Evolutionary conservation across 768 basidiomycete species (phyloP).

Genomic region (Chlorophyllum brunneum): DNA sequence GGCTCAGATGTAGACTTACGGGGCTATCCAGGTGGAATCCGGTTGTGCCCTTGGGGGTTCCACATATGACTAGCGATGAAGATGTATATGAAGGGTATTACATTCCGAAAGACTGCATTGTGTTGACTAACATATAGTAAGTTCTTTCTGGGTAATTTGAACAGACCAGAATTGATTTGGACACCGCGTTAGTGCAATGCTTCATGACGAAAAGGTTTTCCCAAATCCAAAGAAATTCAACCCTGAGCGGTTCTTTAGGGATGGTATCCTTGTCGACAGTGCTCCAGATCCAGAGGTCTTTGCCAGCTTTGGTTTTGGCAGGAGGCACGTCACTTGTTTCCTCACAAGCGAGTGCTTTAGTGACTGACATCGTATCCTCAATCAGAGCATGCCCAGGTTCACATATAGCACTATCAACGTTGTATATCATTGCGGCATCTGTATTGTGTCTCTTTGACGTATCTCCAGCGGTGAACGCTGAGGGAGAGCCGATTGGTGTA

Average conservation of each 20-base stretch:
- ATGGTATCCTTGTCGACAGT: background rate
- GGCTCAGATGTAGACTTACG: no score
- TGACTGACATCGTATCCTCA: background rate
- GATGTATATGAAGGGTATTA: conserved; percentile 30
- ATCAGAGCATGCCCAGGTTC: background rate
- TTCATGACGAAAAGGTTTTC: conserved; percentile 44
- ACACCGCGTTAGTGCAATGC: conserved; percentile 37
- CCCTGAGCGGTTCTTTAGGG: conserved; percentile 34
- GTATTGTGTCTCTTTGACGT: background rate
- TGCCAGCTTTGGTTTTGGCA: background rate
- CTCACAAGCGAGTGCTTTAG: background rate
- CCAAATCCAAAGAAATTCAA: conserved; percentile 45
- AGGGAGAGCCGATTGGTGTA: background rate
- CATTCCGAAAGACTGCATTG: conserved; percentile 43
- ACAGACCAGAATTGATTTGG: background rate
- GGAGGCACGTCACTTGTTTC: background rate
- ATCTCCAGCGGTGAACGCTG: background rate
- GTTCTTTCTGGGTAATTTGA: background rate
- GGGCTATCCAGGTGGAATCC: background rate
- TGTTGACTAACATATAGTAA: conserved; percentile 47
- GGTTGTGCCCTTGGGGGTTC: conserved; percentile 23
- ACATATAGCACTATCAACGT: background rate
- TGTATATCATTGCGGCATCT: background rate
- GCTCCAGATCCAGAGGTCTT: background rate
- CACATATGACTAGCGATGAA: conserved; percentile 36